These are phyloP conservation scores for Skeletonema costatum DNA, from an alignment of 108 stramenopile genomes.

Conservation along the genomic window DNA sequence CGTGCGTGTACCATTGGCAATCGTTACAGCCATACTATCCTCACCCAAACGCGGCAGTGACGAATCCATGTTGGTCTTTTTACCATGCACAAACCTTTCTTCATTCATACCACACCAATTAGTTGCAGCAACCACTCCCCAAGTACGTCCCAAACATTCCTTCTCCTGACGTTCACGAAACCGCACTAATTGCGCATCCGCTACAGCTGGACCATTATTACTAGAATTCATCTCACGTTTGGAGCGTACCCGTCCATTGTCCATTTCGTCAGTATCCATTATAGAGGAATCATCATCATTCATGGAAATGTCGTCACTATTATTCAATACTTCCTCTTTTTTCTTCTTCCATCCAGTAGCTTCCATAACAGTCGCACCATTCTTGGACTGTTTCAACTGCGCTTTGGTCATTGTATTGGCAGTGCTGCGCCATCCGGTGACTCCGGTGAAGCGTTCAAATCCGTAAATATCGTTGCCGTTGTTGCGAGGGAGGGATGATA, in stretches of 20 bases:
- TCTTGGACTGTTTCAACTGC: neutral
- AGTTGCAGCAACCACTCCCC: constrained; percentile 11
- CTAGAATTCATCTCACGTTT: neutral
- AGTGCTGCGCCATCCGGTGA: constrained; percentile 27
- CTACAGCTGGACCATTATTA: neutral
- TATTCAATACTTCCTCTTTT: constrained; percentile 2
- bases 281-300: constrained; percentile 11
- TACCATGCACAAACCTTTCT: neutral
- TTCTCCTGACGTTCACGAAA: constrained; percentile 20
- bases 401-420: neutral
- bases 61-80: neutral
- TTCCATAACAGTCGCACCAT: constrained; percentile 42
- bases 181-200: constrained; percentile 29
- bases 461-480: constrained; percentile 16
- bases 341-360: constrained; percentile 40
- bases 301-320: neutral
- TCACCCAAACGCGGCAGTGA: constrained; percentile 24
- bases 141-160: constrained; percentile 30
- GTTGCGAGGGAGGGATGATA: neutral
- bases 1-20: constrained; percentile 33
- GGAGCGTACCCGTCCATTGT: constrained; percentile 7
- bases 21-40: constrained; percentile 32
- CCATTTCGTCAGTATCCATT: constrained; percentile 23
- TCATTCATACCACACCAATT: constrained; percentile 3
- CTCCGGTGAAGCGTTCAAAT: constrained; percentile 42